These are phyloP conservation scores for Stagonosporopsis vannaccii DNA, from an alignment of 2,329 filamentous ascomycete genomes.

Conservation along the genomic window DNA sequence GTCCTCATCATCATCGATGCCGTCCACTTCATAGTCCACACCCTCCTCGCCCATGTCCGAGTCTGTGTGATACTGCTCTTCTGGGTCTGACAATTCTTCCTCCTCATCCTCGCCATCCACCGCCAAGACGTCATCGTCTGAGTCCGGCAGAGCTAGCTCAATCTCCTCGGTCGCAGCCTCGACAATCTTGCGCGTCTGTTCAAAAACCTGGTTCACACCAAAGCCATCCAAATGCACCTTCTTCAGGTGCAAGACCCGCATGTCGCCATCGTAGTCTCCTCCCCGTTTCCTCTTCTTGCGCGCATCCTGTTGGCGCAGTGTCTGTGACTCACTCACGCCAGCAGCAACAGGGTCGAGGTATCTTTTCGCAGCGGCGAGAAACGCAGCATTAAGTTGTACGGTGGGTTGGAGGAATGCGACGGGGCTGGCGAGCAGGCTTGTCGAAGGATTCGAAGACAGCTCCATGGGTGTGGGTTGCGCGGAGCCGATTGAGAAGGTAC, in stretches of 20 bases:
- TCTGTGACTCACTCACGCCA: slow-evolving; percentile 76
- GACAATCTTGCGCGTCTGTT: slow-evolving; percentile 87
- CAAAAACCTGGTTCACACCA: slow-evolving; percentile 88
- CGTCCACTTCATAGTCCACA: slow-evolving; percentile 45
- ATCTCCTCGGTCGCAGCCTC: slow-evolving; percentile 66
- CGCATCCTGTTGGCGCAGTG: slow-evolving; percentile 69
- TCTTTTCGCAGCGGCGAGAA: slow-evolving; percentile 78
- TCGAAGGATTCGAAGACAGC: slow-evolving; percentile 57
- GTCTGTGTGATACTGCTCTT: slow-evolving; percentile 37
- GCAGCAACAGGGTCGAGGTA: slow-evolving; percentile 80
- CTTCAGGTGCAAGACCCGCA: slow-evolving; percentile 72
- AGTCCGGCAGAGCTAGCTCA: slow-evolving; percentile 55
- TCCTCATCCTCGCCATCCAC: slow-evolving; percentile 31
- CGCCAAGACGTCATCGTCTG: slow-evolving; percentile 30
- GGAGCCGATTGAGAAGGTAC: slow-evolving; percentile 50
- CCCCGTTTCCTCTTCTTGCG: slow-evolving; percentile 80
- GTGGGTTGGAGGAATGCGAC: slow-evolving; percentile 81
- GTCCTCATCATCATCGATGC: slow-evolving; percentile 40
- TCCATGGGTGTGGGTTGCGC: slow-evolving; percentile 47
- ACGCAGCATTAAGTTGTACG: slow-evolving; percentile 69
- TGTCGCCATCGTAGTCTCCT: slow-evolving; percentile 56
- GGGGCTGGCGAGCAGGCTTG: slow-evolving; percentile 67
- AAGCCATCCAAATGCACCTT: slow-evolving; percentile 89
- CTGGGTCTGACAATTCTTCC: slow-evolving; percentile 46
- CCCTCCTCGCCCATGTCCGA: slow-evolving; percentile 43